phyloP scores from a whole-genome alignment of 2,329 filamentous ascomycete species.

The Lecanosticta acicola region DNA sequence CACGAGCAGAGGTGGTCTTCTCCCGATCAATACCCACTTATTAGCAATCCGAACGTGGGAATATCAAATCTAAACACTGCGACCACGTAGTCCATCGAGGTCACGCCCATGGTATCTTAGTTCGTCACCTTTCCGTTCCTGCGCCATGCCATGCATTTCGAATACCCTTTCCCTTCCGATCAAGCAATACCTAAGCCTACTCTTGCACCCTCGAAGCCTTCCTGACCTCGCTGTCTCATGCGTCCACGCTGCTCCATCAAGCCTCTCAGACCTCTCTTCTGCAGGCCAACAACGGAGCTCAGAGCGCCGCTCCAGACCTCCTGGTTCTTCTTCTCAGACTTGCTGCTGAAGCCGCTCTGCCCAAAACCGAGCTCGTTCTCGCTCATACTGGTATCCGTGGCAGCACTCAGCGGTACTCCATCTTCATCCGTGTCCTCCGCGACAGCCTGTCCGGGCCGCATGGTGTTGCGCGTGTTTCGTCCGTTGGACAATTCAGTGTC shows the following conservation, averaged over 20 bases:
- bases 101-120: conserved; percentile 3
- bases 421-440: conserved; percentile 32
- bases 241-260: conserved; percentile 86
- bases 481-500: conserved; percentile 46
- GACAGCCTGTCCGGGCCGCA: conserved; percentile 30
- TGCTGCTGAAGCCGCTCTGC: conserved; percentile 35
- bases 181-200: conserved; percentile 36
- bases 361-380: conserved; percentile 29
- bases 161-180: neutral
- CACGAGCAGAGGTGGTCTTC: too few species aligned
- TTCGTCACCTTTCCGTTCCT: neutral
- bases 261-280: conserved; percentile 86
- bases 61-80: too few species aligned
- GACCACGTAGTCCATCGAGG: neutral
- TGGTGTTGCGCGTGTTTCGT: conserved; percentile 32
- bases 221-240: conserved; percentile 64
- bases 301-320: conserved; percentile 77
- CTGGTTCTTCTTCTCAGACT: conserved; percentile 39
- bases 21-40: too few species aligned
- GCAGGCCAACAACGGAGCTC: conserved; percentile 86
- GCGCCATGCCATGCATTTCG: neutral
- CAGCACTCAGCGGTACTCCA: conserved; percentile 33
- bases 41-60: too few species aligned
- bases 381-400: conserved; percentile 30
- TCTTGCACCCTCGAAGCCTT: conserved; percentile 29